Conservation (phyloP, 225 moss, liverwort and hornwort genomes). For the Pseudoscleropodium purum region DNA sequence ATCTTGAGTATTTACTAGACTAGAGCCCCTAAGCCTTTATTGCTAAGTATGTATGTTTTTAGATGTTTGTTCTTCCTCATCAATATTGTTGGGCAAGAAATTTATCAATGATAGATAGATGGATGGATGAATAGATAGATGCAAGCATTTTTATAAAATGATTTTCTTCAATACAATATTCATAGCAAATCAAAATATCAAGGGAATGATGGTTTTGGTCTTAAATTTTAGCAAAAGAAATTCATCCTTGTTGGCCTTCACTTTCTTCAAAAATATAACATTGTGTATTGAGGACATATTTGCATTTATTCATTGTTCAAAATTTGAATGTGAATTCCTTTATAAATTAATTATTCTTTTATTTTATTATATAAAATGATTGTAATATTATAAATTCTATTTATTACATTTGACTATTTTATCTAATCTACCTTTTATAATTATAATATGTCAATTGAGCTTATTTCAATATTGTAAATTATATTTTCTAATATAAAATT, state of each 20-base stretch:
- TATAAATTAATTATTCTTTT: neutral
- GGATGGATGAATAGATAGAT: neutral
- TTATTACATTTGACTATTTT: neutral
- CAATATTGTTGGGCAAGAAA: neutral
- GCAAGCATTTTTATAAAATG: neutral
- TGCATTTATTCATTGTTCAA: neutral
- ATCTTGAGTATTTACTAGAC: neutral
- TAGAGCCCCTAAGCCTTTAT: neutral
- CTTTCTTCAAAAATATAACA: neutral
- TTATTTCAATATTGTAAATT: neutral
- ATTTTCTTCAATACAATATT: neutral
- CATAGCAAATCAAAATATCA: rapidly evolving
- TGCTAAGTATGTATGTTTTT: neutral
- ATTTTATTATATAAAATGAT: rapidly evolving
- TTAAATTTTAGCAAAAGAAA: neutral
- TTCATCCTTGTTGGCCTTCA: neutral
- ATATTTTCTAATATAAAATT: neutral
- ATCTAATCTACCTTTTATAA: neutral
- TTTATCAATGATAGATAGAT: neutral
- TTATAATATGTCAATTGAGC: neutral
- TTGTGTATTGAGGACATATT: rapidly evolving
- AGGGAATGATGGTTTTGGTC: neutral
- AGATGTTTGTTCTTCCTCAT: neutral
- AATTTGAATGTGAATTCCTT: neutral
- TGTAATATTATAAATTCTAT: neutral